Percentiles rank a stretch among this genome's conserved stretches.
Conservation (phyloP, 805 yeast genomes). For the Starmerella stigmatis region DNA sequence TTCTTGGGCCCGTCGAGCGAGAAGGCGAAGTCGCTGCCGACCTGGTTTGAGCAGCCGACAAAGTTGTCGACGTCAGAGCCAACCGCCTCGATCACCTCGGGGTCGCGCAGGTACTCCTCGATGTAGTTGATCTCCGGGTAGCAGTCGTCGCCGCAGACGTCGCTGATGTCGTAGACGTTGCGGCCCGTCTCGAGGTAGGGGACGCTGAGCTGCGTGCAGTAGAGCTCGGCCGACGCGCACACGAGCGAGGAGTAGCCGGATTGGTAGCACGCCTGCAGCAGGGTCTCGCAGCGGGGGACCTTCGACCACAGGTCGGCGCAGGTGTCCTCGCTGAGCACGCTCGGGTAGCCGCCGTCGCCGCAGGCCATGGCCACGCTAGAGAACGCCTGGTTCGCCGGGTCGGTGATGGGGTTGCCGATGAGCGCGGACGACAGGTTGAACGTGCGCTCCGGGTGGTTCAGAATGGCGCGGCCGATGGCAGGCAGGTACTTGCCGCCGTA, state of each 20-base stretch:
- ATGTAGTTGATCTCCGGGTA: conserved; percentile 69
- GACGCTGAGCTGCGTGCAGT: conserved; percentile 66
- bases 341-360: conserved; percentile 72
- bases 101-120: conserved; percentile 67
- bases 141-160: conserved; percentile 62
- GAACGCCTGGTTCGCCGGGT: conserved; percentile 68
- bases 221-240: conserved; percentile 83
- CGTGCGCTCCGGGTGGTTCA: conserved; percentile 48
- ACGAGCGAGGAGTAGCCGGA: conserved; percentile 57
- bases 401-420: conserved; percentile 92
- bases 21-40: conserved; percentile 68
- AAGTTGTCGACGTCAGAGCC: conserved; percentile 82
- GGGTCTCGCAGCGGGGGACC: conserved; percentile 65
- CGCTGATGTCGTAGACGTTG: conserved; percentile 85
- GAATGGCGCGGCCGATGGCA: conserved; percentile 53
- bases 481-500: conserved; percentile 96
- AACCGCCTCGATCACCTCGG: conserved; percentile 63
- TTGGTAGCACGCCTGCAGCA: conserved; percentile 70
- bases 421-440: conserved; percentile 69
- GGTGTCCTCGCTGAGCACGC: conserved; percentile 66
- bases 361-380: conserved; percentile 92
- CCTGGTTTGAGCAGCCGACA: conserved; percentile 45
- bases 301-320: conserved; percentile 60
- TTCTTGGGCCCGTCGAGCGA: conserved; percentile 93
- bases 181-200: conserved; percentile 78